Conservation (phyloP, 2,329 filamentous ascomycete species). For the Aspergillus carbonarius region DNA sequence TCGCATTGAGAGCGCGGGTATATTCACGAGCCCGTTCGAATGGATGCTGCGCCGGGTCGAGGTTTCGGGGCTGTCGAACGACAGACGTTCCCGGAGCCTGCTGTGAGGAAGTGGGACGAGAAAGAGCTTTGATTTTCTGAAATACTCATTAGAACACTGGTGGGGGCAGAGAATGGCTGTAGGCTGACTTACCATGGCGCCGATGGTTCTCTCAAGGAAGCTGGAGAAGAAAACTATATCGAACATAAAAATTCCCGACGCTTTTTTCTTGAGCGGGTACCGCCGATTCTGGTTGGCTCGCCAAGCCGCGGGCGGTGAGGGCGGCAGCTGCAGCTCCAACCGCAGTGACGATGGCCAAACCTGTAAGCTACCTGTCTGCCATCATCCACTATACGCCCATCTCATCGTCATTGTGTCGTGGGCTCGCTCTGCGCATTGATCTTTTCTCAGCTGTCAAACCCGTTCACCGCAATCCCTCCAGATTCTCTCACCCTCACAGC, state of each 20-base stretch:
- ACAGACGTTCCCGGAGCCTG: slow-evolving; percentile 49
- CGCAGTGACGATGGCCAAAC: slow-evolving; percentile 22
- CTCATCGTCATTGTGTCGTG: background rate
- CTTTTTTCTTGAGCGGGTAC: slow-evolving; percentile 31
- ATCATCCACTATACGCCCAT: slow-evolving; percentile 9
- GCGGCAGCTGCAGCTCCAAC: slow-evolving; percentile 19
- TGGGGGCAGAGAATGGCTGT: too few species aligned
- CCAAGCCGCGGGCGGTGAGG: slow-evolving; percentile 34
- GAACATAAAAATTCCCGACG: slow-evolving; percentile 19
- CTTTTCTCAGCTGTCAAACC: background rate
- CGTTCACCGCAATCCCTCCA: slow-evolving; percentile 12
- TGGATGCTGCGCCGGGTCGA: slow-evolving; percentile 83
- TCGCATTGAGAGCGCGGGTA: slow-evolving; percentile 74
- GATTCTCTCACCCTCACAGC: slow-evolving; percentile 9
- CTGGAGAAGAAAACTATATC: background rate
- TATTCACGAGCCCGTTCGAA: slow-evolving; percentile 90
- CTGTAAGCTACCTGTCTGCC: slow-evolving; percentile 11
- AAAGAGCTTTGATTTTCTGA: slow-evolving; percentile 59
- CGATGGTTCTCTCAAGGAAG: slow-evolving; percentile 3
- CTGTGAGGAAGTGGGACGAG: slow-evolving; percentile 47
- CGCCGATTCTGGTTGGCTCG: slow-evolving; percentile 29
- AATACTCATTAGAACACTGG: background rate
- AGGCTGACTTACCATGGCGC: slow-evolving; percentile 33
- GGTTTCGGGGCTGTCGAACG: slow-evolving; percentile 49
- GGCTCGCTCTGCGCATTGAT: background rate